phyloP scores from a whole-genome alignment of 495 filamentous ascomycete species.

The Cudoniella acicularis region DNA sequence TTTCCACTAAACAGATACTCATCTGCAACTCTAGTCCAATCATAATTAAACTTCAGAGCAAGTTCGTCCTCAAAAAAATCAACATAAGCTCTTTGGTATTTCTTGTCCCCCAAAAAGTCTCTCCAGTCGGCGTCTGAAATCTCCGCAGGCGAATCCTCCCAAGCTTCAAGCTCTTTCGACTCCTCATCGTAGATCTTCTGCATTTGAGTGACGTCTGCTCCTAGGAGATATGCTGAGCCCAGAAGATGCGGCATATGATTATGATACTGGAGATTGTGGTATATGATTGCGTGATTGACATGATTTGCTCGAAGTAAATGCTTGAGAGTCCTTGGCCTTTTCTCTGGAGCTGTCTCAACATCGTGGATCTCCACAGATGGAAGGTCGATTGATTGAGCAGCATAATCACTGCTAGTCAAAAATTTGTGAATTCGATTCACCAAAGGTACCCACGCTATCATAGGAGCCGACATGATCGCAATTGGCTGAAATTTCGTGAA shows the following conservation, averaged over 20 bases:
- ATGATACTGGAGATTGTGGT: slow-evolving; percentile 71
- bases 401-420: slow-evolving; percentile 21
- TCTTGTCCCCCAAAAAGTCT: slow-evolving; percentile 69
- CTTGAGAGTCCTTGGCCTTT: slow-evolving; percentile 77
- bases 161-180: slow-evolving; percentile 66
- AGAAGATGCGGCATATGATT: slow-evolving; percentile 88
- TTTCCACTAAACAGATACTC: slow-evolving; percentile 74
- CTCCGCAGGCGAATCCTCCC: slow-evolving; percentile 80
- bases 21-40: slow-evolving; percentile 75
- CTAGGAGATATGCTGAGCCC: slow-evolving; percentile 78
- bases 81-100: slow-evolving; percentile 84
- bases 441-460: slow-evolving; percentile 46
- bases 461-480: slow-evolving; percentile 33
- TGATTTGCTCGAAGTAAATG: slow-evolving; percentile 90
- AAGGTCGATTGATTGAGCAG: slow-evolving; percentile 52
- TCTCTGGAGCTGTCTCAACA: slow-evolving; percentile 75
- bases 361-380: slow-evolving; percentile 68
- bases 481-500: neutral
- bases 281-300: slow-evolving; percentile 80
- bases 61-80: slow-evolving; percentile 91
- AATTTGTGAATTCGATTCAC: slow-evolving; percentile 37
- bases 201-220: slow-evolving; percentile 67
- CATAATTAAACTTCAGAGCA: slow-evolving; percentile 65
- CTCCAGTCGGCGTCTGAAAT: slow-evolving; percentile 81
- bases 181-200: slow-evolving; percentile 77